Conservation (phyloP, 257 asterid species). For the Solanum virginianum region DNA sequence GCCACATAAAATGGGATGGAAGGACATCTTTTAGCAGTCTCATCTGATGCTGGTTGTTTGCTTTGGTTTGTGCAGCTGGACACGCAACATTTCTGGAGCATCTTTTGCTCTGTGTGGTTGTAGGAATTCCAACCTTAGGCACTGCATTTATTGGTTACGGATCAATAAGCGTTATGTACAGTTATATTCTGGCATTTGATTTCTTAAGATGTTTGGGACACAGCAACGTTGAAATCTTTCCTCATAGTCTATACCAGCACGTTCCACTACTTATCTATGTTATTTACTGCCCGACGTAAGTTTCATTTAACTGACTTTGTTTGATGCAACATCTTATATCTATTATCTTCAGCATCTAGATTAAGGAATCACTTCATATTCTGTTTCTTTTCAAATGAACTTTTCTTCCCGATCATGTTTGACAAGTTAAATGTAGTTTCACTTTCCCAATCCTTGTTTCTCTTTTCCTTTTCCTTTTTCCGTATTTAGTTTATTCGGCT, state of each 20-base stretch:
- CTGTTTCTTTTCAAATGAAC: not conserved
- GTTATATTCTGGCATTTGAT: conserved; percentile 64
- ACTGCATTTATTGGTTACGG: conserved; percentile 57
- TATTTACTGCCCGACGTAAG: conserved; percentile 81
- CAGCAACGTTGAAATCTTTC: conserved; percentile 64
- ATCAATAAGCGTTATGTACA: conserved; percentile 48
- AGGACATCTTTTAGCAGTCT: not conserved
- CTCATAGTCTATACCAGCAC: conserved; percentile 29
- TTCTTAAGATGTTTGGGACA: conserved; percentile 80
- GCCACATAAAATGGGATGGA: not conserved
- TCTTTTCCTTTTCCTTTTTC: no score
- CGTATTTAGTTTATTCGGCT: no score
- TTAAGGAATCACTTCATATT: not conserved
- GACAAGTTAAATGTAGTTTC: not conserved
- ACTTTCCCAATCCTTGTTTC: not conserved
- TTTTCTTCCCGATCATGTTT: not conserved
- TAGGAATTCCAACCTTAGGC: conserved; percentile 68
- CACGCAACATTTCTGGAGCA: conserved; percentile 82
- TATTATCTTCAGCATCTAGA: not conserved
- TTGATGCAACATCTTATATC: not conserved
- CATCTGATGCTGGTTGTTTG: not conserved
- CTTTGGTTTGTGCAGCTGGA: conserved; percentile 44
- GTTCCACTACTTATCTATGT: conserved; percentile 53
- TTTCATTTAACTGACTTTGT: not conserved
- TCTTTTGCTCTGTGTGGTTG: conserved; percentile 40